These are phyloP conservation scores for Aspergillus latus DNA, from an alignment of 2,329 filamentous ascomycete species.

Conservation along the genomic window DNA sequence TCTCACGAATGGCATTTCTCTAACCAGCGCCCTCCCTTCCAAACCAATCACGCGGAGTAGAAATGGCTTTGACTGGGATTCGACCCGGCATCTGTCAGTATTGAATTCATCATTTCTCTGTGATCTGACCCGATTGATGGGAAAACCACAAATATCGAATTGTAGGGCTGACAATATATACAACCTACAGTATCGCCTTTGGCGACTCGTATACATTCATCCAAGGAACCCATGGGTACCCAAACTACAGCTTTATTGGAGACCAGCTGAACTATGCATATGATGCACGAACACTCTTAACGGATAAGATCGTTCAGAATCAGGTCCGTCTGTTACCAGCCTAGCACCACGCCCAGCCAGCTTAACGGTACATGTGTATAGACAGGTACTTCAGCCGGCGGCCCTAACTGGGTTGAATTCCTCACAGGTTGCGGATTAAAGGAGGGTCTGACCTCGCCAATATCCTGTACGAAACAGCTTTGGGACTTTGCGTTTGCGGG, in stretches of 20 bases:
- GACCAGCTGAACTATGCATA: constrained; percentile 51
- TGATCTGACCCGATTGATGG: no score
- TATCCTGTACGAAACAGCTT: constrained; percentile 48
- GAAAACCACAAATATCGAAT: no score
- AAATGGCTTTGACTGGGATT: constrained; percentile 16
- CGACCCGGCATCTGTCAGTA: constrained; percentile 22
- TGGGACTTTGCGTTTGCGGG: constrained; percentile 61
- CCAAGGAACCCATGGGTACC: constrained; percentile 53
- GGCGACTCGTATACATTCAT: constrained; percentile 47
- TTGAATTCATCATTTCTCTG: background rate
- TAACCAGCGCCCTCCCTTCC: constrained; percentile 5
- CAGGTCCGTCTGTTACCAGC: constrained; percentile 18
- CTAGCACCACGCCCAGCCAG: no score
- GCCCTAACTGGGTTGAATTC: constrained; percentile 57
- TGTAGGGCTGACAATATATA: background rate
- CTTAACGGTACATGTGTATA: constrained; percentile 22
- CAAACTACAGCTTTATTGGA: constrained; percentile 58
- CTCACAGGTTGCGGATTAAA: constrained; percentile 53
- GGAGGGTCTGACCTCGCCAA: constrained; percentile 45
- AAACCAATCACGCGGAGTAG: background rate
- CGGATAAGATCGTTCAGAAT: constrained; percentile 54
- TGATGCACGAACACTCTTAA: constrained; percentile 45
- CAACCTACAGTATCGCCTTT: constrained; percentile 26
- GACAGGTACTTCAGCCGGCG: constrained; percentile 52
- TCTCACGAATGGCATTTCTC: constrained; percentile 6